Evolutionary conservation across 2,329 filamentous ascomycete genomes (phyloP).

Genomic region (Lachnellula occidentalis): DNA sequence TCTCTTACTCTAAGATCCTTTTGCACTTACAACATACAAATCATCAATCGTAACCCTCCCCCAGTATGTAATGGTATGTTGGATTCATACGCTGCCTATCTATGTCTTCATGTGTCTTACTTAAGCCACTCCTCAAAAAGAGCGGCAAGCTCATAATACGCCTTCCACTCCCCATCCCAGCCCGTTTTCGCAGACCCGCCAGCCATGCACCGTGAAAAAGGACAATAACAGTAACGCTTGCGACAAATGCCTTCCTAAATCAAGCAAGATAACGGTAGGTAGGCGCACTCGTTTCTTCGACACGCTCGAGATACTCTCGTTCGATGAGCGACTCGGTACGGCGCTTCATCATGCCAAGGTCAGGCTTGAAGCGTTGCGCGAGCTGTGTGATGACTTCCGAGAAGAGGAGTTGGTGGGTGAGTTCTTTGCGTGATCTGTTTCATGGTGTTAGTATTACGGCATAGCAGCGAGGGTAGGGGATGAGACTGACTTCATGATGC

Average conservation of each 20-base stretch:
- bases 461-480: neutral
- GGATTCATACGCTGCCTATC: neutral
- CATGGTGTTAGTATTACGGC: conserved; percentile 27
- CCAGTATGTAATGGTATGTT: too few relatives aligned
- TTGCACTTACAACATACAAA: too few relatives aligned
- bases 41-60: too few relatives aligned
- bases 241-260: neutral
- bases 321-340: conserved; percentile 74
- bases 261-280: conserved; percentile 69
- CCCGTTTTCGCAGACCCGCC: neutral
- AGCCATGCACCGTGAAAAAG: conserved; percentile 1
- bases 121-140: neutral
- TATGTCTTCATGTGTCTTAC: neutral
- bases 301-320: conserved; percentile 71
- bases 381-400: conserved; percentile 69
- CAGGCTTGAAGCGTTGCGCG: conserved; percentile 64
- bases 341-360: conserved; percentile 72
- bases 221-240: neutral
- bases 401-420: conserved; percentile 63
- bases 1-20: too few relatives aligned
- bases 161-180: neutral
- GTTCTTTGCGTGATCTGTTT: conserved; percentile 67
- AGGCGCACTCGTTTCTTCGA: conserved; percentile 58
- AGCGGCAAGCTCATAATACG: neutral
- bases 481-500: conserved; percentile 74